Base-by-base conservation (phyloP, 2,329 filamentous ascomycete species). In the Cordyceps cicadae region DNA sequence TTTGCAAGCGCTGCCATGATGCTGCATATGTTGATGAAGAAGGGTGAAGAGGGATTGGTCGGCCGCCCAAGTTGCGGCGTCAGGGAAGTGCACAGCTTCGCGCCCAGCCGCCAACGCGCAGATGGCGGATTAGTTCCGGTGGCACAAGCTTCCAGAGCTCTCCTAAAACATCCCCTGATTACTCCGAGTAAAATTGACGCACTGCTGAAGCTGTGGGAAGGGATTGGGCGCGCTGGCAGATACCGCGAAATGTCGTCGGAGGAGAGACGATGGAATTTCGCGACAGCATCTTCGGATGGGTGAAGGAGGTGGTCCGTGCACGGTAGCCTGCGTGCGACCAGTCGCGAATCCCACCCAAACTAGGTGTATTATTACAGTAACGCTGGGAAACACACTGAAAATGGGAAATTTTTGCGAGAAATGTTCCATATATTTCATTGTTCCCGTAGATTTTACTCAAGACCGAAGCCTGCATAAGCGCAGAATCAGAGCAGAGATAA, bases 1-100 rank as follows among this genome's bases (percentile, higher is more conserved):
- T 80, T 80, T 55, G 75, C 73, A 19, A 70, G 63, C 43, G 73
- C 65, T 41, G 77, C 70, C 79, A 81, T 81, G 54, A 53, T 66
- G 50, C 48, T 54, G 51, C 32, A 41, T 49, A 49, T 41, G 51
- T 15, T 21, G 51, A 41, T 32, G 50, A 39, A 54, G 21, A 41
- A 46, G 39, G 29, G 5, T 19, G 29, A 21, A 46, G 21, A 37
- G 52, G 53, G 46, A 21, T 46, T 49, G 41, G 19, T 15, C 12
- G 14, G 58, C 29, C 15, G 58, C 50, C 56, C 39, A 15, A 14
- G 3, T 48, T 54, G 26, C 19, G 58, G 29, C 43, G 50, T 60
- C 32, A 50, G 41, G 48, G 26, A 29, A 29, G 58, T 32, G 43
- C 49, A 51, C 49, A 59, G 56, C 56, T 59, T 59, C 49, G 56